Percentiles rank a stretch among this genome's conserved stretches.
phyloP scores from a whole-genome alignment of 1,284 basidiomycete species.

The Malassezia globosa region DNA sequence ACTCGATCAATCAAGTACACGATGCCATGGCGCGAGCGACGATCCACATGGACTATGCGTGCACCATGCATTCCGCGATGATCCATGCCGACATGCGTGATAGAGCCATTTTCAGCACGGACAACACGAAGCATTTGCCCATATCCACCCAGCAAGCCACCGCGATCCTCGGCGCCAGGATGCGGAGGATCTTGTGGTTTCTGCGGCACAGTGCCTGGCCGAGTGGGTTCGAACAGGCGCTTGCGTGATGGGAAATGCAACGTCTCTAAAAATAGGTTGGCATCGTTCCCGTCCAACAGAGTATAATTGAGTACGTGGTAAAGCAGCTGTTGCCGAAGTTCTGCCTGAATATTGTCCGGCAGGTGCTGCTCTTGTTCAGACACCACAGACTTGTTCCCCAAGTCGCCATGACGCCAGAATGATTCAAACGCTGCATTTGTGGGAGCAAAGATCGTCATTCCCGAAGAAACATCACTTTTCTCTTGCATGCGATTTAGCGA shows the following conservation, averaged over 20 bases:
- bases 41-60: conserved; percentile 47
- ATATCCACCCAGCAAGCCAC: conserved; percentile 65
- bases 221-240: conserved; percentile 56
- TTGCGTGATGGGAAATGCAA: conserved; percentile 63
- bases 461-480: conserved; percentile 49
- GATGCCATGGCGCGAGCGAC: conserved; percentile 56
- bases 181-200: conserved; percentile 23
- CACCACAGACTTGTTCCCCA: not conserved
- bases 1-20: conserved; percentile 66
- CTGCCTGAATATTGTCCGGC: conserved; percentile 61
- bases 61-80: conserved; percentile 60
- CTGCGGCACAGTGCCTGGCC: conserved; percentile 40
- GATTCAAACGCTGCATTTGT: conserved; percentile 55
- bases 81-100: conserved; percentile 48
- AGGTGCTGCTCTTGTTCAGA: not conserved
- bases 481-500: conserved; percentile 66
- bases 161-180: conserved; percentile 40
- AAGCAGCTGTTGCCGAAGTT: conserved; percentile 76
- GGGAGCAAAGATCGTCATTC: conserved; percentile 80
- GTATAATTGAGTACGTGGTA: conserved; percentile 89
- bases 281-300: conserved; percentile 46
- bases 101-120: not conserved
- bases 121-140: conserved; percentile 66
- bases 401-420: conserved; percentile 3
- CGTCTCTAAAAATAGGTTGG: conserved; percentile 23